Percentiles rank a stretch among this genome's conserved stretches.
Evolutionary conservation across 164 flowering plant genomes (phyloP).

Genomic region (Paratinospora sagittata): DNA sequence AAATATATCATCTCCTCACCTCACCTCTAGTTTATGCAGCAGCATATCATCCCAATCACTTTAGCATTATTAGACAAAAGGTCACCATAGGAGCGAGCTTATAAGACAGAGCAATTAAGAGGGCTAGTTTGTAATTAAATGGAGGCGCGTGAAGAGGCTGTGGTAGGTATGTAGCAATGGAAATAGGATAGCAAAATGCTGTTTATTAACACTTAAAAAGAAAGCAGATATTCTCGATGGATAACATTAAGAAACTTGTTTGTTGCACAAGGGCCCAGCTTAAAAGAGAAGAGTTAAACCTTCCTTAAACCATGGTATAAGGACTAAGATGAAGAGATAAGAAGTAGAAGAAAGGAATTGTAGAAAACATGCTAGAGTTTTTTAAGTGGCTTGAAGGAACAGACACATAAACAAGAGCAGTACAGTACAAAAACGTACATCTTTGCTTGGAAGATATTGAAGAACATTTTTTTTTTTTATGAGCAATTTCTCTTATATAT

Average conservation of each 20-base stretch:
- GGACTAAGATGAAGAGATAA: neutral
- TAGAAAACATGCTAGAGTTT: neutral
- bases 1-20: too few relatives aligned
- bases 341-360: neutral
- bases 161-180: too few relatives aligned
- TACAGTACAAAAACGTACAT: constrained; percentile 4
- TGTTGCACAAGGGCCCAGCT: neutral
- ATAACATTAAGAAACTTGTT: neutral
- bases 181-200: too few relatives aligned
- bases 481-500: too few relatives aligned
- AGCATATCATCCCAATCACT: too few relatives aligned
- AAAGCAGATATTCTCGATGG: neutral
- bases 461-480: neutral
- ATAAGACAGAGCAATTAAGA: too few relatives aligned
- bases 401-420: constrained; percentile 1
- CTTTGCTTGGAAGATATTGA: constrained; percentile 30
- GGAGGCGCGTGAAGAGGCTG: too few relatives aligned
- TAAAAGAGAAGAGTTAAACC: neutral
- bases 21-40: too few relatives aligned
- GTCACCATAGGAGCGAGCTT: too few relatives aligned
- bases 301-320: neutral
- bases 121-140: too few relatives aligned
- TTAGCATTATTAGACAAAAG: too few relatives aligned
- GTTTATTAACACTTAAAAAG: neutral
- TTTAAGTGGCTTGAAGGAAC: neutral